Conservation (phyloP, 768 basidiomycete genomes). For the Wakefieldia striispora region DNA sequence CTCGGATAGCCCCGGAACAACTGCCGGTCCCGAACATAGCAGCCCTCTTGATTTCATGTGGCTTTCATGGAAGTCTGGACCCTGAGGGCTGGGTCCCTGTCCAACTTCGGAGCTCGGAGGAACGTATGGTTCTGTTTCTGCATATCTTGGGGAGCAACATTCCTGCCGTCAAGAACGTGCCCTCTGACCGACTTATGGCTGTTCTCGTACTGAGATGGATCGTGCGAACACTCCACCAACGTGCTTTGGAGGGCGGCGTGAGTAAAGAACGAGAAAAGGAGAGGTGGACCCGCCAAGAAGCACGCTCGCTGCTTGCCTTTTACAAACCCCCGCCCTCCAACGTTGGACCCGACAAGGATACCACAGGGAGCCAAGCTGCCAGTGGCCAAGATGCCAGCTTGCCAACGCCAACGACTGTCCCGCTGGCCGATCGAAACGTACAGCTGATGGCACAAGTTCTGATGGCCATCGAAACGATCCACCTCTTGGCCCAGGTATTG, state of each 20-base stretch:
- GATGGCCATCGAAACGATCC: conserved; percentile 57
- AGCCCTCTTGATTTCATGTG: conserved; percentile 43
- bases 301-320: conserved; percentile 53
- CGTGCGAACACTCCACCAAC: conserved; percentile 44
- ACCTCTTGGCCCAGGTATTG: conserved; percentile 59
- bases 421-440: conserved; percentile 56
- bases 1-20: conserved; percentile 57
- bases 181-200: conserved; percentile 44
- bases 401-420: conserved; percentile 13
- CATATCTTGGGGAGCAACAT: conserved; percentile 55
- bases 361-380: conserved; percentile 14
- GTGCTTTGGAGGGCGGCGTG: conserved; percentile 46
- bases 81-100: conserved; percentile 39
- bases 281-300: conserved; percentile 67
- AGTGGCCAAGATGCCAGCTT: conserved; percentile 13
- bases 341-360: not conserved
- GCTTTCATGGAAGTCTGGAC: conserved; percentile 23
- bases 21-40: conserved; percentile 50
- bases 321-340: conserved; percentile 30
- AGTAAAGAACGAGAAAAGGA: conserved; percentile 64
- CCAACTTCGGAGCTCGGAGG: conserved; percentile 46
- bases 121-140: conserved; percentile 56
- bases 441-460: conserved; percentile 67
- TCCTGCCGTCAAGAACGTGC: conserved; percentile 44
- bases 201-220: conserved; percentile 67